phyloP scores from a whole-genome alignment of 2,329 filamentous ascomycete species.

The Mycosphaerella sp. region DNA sequence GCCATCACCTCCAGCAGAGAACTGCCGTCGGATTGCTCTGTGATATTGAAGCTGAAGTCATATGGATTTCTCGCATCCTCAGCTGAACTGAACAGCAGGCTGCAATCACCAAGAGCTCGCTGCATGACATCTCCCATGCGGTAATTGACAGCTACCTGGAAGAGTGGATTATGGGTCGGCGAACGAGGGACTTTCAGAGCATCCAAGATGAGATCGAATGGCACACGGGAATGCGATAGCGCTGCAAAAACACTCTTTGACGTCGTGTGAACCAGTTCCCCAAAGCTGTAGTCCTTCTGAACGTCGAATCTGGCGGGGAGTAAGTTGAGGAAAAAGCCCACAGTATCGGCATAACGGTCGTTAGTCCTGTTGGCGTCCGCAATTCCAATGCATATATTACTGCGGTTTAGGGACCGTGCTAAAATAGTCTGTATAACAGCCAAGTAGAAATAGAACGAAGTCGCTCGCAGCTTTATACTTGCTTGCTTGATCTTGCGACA shows the following conservation, averaged over 20 bases:
- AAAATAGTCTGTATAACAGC: neutral
- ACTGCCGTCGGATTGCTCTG: neutral
- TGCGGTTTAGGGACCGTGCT: too few species aligned
- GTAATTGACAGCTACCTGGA: neutral
- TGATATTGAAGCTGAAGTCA: neutral
- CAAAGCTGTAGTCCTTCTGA: neutral
- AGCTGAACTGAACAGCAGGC: neutral
- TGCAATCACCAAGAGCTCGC: neutral
- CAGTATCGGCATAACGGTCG: neutral
- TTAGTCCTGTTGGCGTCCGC: neutral
- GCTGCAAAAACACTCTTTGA: neutral
- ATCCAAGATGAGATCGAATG: neutral
- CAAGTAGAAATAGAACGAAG: neutral
- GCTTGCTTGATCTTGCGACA: neutral
- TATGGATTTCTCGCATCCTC: neutral
- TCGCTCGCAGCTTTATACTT: neutral
- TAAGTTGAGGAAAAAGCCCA: neutral
- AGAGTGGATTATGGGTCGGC: neutral
- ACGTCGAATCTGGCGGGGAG: neutral
- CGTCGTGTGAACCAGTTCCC: neutral
- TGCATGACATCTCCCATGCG: neutral
- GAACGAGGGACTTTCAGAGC: neutral
- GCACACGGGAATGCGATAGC: neutral
- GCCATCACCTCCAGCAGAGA: neutral
- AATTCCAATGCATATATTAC: neutral